phyloP scores from a whole-genome alignment of 257 asterid species.

The Nicotiana knightiana region DNA sequence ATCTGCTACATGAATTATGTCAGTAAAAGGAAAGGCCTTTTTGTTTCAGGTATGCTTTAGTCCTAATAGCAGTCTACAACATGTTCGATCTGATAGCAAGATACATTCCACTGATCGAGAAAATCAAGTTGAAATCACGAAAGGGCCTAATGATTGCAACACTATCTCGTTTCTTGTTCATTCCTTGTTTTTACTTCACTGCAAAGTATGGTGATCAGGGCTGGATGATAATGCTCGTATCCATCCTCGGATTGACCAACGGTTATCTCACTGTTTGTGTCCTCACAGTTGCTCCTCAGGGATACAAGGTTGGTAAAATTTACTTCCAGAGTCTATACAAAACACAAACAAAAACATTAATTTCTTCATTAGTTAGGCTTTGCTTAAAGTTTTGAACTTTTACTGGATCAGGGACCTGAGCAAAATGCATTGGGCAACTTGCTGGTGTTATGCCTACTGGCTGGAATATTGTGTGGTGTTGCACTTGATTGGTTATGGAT shows the following conservation, averaged over 20 bases:
- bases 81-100: constrained; percentile 33
- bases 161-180: constrained; percentile 31
- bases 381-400: not conserved
- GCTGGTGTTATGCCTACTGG: constrained; percentile 20
- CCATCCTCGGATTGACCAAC: constrained; percentile 37
- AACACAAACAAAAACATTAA: not conserved
- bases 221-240: constrained; percentile 41
- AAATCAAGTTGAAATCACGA: constrained; percentile 23
- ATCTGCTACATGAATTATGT: not conserved
- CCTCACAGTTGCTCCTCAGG: constrained; percentile 35
- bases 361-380: not conserved
- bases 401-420: constrained; percentile 31
- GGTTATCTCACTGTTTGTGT: constrained; percentile 42
- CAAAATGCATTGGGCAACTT: constrained; percentile 35
- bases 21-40: not conserved
- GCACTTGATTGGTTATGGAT: constrained; percentile 39
- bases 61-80: constrained; percentile 31
- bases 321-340: not conserved
- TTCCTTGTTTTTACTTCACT: constrained; percentile 41
- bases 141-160: constrained; percentile 28
- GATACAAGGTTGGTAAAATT: constrained; percentile 32
- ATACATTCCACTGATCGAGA: constrained; percentile 25
- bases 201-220: constrained; percentile 47
- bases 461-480: constrained; percentile 31
- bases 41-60: constrained; percentile 32